These are phyloP conservation scores for Yarrowia alimentaria DNA, from an alignment of 805 yeast species.

Conservation along the genomic window DNA sequence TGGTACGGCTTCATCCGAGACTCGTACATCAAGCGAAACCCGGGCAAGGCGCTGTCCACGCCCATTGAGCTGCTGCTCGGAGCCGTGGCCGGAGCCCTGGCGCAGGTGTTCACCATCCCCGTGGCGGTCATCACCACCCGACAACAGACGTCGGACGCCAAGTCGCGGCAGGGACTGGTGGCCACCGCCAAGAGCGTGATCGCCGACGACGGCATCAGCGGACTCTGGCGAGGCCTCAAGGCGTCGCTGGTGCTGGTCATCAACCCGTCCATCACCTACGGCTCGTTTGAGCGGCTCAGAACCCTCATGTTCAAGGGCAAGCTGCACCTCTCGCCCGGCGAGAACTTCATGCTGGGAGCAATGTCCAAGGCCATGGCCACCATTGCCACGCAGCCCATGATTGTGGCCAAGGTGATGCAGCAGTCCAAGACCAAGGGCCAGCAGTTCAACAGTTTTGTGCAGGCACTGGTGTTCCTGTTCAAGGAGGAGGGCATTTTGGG, in stretches of 20 bases:
- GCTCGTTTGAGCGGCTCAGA: constrained; percentile 69
- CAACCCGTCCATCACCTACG: constrained; percentile 85
- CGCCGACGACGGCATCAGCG: constrained; percentile 62
- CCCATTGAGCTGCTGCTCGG: constrained; percentile 70
- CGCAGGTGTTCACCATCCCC: constrained; percentile 80
- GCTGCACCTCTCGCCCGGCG: constrained; percentile 52
- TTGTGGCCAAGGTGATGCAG: constrained; percentile 78
- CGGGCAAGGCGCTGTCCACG: constrained; percentile 46
- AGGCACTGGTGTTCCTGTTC: constrained; percentile 60
- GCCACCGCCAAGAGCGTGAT: constrained; percentile 52
- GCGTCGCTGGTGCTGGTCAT: constrained; percentile 74
- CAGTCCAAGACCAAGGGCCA: constrained; percentile 47
- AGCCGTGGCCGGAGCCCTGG: constrained; percentile 76
- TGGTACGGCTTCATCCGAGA: constrained; percentile 77
- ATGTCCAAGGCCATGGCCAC: constrained; percentile 79
- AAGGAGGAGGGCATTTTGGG: constrained; percentile 62
- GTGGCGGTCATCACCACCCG: constrained; percentile 68
- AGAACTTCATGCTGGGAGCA: constrained; percentile 74
- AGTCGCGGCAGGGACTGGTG: constrained; percentile 39
- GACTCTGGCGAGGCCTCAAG: constrained; percentile 81
- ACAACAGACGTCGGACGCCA: constrained; percentile 42
- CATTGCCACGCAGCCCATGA: constrained; percentile 75
- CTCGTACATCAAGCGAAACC: constrained; percentile 48
- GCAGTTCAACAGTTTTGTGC: constrained; percentile 56
- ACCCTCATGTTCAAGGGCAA: constrained; percentile 47